phyloP scores from a whole-genome alignment of 208 protist species.

The Acanthamoeba triangularis region DNA sequence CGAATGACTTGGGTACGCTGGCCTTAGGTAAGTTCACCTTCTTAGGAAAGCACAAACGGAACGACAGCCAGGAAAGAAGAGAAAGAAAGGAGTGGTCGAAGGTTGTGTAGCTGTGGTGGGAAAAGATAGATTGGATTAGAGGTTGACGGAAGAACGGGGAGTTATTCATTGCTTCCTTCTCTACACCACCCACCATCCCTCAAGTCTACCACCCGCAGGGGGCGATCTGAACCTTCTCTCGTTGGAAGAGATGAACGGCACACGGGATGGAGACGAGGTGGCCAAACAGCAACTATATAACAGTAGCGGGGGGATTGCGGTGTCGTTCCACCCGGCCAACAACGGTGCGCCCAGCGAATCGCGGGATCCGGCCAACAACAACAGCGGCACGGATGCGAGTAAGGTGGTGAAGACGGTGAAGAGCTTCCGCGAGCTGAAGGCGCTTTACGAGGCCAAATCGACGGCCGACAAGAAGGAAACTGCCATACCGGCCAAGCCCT shows the following conservation, averaged over 20 bases:
- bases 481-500: neutral
- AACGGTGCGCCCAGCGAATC: neutral
- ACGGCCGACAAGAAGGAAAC: neutral
- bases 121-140: too few relatives aligned
- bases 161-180: too few relatives aligned
- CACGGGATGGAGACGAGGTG: neutral
- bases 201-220: neutral
- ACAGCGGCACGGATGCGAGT: neutral
- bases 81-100: neutral
- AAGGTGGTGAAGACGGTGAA: slow-evolving; percentile 47
- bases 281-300: neutral
- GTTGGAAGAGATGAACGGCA: neutral
- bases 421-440: slow-evolving; percentile 31
- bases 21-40: neutral
- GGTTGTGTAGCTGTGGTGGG: too few relatives aligned
- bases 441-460: slow-evolving; percentile 37
- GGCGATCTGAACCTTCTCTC: too few relatives aligned
- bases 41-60: neutral
- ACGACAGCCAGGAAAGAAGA: neutral
- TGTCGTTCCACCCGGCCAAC: neutral
- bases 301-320: neutral
- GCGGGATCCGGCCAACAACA: neutral
- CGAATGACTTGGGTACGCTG: too few relatives aligned
- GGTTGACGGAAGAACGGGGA: too few relatives aligned
- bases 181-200: too few relatives aligned